Base-by-base conservation (phyloP, 2,329 filamentous ascomycete species). In the Alternaria burnsii region DNA sequence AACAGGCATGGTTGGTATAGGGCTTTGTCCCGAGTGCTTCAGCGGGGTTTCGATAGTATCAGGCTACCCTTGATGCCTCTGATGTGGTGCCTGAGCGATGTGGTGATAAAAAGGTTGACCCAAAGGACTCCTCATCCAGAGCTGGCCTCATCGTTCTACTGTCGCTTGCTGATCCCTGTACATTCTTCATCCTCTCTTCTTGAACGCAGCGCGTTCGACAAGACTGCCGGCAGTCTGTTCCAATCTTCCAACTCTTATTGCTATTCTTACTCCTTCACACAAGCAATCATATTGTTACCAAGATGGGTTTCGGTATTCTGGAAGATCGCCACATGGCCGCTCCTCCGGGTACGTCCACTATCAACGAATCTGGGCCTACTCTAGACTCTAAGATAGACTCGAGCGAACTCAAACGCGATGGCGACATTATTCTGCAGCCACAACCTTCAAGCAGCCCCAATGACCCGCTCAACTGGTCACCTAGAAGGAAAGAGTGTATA, bases 401-500 rank as follows among this genome's bases (percentile, higher is more conserved):
- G 2, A 69, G 55, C 10, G 47, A 71, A 11, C 60, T 81, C 50
- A 81, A 81, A 70, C 78, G 77, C 47, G 72, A 76, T 55, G 90
- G 91, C 24, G 81, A 85, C 12, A 90, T 94, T 69, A 92, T 97
- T 66, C 86, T 97, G 34, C 90, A 95, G 14, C 94, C 94, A 4
- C 94, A 97, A 72, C 94, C 94, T 2, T 94, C 90, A 59, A 91
- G 97, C 77, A 92, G 94, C 76, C 92, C 92, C 4, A 94, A 96
- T 75, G 94, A 97, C 78, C 94, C 93, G 28, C 83, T 97, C 18
- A 79, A 78, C 54, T 80, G 75, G 76, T 67, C 66, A 30, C 60
- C 57, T 6, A 58, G 61, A 5, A 69, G 75, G 47, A 77, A 77
- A 50, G 71, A 76, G 40, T 69, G 69, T 1, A 75, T 77, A 46